A percentile compares a stretch with the other conserved stretches of the same genome.
Evolutionary conservation across 2,329 filamentous ascomycete species (phyloP).

Genomic region (Sporothrix sp.): DNA sequence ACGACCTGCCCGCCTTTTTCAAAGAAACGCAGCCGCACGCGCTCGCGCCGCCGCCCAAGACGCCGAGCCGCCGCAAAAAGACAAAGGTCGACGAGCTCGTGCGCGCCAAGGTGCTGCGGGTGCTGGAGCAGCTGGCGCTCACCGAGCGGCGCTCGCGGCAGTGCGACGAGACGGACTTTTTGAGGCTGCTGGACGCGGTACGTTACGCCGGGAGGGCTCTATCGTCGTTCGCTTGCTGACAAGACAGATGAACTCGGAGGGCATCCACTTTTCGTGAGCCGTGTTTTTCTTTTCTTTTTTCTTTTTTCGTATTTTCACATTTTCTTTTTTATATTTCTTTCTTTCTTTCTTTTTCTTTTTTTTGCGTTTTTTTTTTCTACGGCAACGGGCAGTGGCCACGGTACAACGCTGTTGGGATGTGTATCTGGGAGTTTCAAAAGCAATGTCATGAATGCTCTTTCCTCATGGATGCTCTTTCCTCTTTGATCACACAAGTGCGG

Average conservation of each 20-base stretch:
- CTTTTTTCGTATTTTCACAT: background rate
- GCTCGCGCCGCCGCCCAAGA: slow-evolving; percentile 38
- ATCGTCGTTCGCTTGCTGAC: too few relatives aligned
- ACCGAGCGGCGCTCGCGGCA: slow-evolving; percentile 73
- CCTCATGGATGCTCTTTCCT: too few relatives aligned
- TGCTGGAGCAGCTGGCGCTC: slow-evolving; percentile 71
- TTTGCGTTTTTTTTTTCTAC: too few relatives aligned
- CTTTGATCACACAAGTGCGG: too few relatives aligned
- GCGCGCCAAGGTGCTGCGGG: slow-evolving; percentile 75
- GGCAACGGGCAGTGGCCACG: too few relatives aligned
- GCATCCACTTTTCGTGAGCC: slow-evolving; percentile 7
- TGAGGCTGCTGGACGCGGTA: slow-evolving; percentile 60
- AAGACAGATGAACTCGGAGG: slow-evolving; percentile 14
- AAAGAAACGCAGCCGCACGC: slow-evolving; percentile 49
- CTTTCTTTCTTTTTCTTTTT: too few relatives aligned
- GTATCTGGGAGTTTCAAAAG: too few relatives aligned
- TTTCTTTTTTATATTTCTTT: background rate
- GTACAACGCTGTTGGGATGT: too few relatives aligned
- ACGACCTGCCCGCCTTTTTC: slow-evolving; percentile 78
- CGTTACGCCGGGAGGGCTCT: slow-evolving; percentile 11
- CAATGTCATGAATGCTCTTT: too few relatives aligned
- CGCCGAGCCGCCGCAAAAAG: slow-evolving; percentile 62
- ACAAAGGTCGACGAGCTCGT: slow-evolving; percentile 73
- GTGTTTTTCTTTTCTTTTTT: background rate
- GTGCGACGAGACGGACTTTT: slow-evolving; percentile 87